These are phyloP conservation scores for Gremmenia infestans DNA, from an alignment of 2,329 filamentous ascomycete genomes.

Conservation along the genomic window DNA sequence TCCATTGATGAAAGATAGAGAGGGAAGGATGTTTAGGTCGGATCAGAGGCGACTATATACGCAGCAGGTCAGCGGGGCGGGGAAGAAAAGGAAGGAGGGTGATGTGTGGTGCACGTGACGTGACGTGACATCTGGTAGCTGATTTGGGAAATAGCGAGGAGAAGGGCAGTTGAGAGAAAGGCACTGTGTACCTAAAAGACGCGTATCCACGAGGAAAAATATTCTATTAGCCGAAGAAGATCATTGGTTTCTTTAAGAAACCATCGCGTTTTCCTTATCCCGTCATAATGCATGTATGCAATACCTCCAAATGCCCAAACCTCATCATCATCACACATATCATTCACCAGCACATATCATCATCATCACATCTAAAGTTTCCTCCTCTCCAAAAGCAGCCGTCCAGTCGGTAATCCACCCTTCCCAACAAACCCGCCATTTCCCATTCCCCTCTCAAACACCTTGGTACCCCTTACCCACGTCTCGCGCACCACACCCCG, in stretches of 20 bases:
- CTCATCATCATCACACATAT: background rate
- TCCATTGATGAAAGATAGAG: too few species aligned
- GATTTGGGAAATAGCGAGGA: too few species aligned
- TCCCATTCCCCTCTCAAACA: constrained; percentile 25
- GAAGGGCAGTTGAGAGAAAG: too few species aligned
- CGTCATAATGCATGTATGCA: background rate
- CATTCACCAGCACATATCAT: background rate
- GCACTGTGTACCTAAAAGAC: too few species aligned
- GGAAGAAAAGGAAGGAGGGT: too few species aligned
- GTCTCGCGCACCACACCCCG: constrained; percentile 41
- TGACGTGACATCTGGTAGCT: too few species aligned
- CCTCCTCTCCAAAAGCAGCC: constrained; percentile 44
- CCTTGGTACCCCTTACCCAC: constrained; percentile 29
- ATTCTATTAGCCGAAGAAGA: too few species aligned
- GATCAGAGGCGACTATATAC: too few species aligned
- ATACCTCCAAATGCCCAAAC: background rate
- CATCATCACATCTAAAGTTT: background rate
- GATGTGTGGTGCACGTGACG: too few species aligned
- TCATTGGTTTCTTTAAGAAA: background rate
- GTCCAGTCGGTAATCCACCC: constrained; percentile 37
- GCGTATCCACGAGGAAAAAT: too few species aligned
- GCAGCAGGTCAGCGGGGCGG: too few species aligned
- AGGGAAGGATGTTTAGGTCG: too few species aligned
- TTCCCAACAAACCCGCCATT: constrained; percentile 45
- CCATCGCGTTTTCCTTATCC: background rate